Conservation (phyloP, 2,329 filamentous ascomycete species). For the Alternaria dauci region DNA sequence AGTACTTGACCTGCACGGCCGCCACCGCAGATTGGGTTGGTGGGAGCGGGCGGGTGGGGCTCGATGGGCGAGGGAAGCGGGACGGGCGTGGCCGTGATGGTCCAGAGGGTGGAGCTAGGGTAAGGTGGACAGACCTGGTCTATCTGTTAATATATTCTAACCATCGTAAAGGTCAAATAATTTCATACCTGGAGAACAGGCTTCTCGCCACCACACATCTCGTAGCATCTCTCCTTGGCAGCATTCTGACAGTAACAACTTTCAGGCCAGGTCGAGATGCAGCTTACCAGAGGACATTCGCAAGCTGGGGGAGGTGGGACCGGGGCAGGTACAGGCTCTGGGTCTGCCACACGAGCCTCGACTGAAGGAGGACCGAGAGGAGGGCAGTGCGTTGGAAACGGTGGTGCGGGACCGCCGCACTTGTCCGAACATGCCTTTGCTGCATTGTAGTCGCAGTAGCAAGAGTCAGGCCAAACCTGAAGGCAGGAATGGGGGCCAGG, state of each 20-base stretch:
- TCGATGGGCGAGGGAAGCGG: constrained; percentile 2
- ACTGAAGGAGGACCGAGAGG: not conserved
- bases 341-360: not conserved
- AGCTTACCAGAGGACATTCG: constrained; percentile 31
- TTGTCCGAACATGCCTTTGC: constrained; percentile 27
- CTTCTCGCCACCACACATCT: constrained; percentile 38
- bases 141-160: not conserved
- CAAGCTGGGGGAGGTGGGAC: constrained; percentile 16
- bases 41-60: constrained; percentile 16
- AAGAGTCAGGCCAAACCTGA: constrained; percentile 38
- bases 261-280: constrained; percentile 36
- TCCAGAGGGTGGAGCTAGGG: not conserved
- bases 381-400: constrained; percentile 10
- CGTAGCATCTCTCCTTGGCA: constrained; percentile 21
- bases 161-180: no score
- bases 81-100: not conserved
- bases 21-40: constrained; percentile 39
- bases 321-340: not conserved
- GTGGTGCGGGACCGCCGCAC: constrained; percentile 29
- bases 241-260: constrained; percentile 43
- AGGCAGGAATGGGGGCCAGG: constrained; percentile 20
- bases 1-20: constrained; percentile 20
- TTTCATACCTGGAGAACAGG: constrained; percentile 19
- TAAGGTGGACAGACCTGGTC: constrained; percentile 8
- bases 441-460: constrained; percentile 40